Percentiles rank a stretch among this genome's conserved stretches.
These are phyloP conservation scores for Apophysomyces elegans DNA, from an alignment of 371 early-diverging fungal genomes.

Conservation along the genomic window DNA sequence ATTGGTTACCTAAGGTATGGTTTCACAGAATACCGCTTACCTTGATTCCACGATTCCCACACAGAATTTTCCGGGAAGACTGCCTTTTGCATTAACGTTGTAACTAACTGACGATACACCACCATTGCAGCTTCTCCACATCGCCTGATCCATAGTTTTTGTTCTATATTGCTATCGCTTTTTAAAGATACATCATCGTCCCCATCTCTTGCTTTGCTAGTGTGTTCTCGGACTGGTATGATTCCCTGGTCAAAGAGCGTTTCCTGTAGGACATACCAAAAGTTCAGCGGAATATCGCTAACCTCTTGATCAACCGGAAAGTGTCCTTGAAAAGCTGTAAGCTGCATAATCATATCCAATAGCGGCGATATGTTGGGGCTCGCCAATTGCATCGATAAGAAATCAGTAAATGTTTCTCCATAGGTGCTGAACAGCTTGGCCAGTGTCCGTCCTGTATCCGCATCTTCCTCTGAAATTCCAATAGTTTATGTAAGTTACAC, in stretches of 20 bases:
- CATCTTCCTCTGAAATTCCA: slow-evolving; percentile 51
- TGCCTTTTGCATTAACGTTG: slow-evolving; percentile 57
- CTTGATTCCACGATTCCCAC: slow-evolving; percentile 66
- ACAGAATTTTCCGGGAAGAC: slow-evolving; percentile 60
- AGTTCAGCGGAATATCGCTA: slow-evolving; percentile 71
- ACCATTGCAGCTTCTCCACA: slow-evolving; percentile 41
- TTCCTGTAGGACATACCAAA: slow-evolving; percentile 79
- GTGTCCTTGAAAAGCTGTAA: slow-evolving; percentile 73
- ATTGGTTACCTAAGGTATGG: not conserved
- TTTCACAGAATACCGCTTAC: slow-evolving; percentile 27
- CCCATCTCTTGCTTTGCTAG: slow-evolving; percentile 11
- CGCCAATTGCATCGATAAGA: slow-evolving; percentile 52
- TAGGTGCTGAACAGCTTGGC: slow-evolving; percentile 67
- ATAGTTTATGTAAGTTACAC: not conserved
- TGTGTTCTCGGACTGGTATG: slow-evolving; percentile 29
- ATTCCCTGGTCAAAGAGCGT: slow-evolving; percentile 54
- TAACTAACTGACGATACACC: slow-evolving; percentile 59
- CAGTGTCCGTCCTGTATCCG: slow-evolving; percentile 56
- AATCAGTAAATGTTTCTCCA: slow-evolving; percentile 75
- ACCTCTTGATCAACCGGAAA: slow-evolving; percentile 75
- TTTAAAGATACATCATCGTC: slow-evolving; percentile 22
- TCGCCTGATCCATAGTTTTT: slow-evolving; percentile 30
- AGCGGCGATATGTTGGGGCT: slow-evolving; percentile 50
- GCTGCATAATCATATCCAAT: slow-evolving; percentile 69
- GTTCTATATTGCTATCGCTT: slow-evolving; percentile 17